Conservation (phyloP, 768 basidiomycete species). For the Suillus brevipes region DNA sequence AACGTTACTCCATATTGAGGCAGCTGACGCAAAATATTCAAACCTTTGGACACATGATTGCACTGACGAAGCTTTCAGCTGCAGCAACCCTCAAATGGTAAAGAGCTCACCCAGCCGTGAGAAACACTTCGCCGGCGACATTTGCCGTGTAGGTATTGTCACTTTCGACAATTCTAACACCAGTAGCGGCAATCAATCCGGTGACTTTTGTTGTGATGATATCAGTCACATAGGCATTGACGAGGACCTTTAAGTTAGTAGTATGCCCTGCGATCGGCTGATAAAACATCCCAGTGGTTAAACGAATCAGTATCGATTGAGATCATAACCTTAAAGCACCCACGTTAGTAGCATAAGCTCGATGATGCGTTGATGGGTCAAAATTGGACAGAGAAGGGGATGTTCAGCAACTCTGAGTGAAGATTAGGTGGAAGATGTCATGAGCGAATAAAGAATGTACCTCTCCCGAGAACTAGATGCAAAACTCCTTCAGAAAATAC, state of each 20-base stretch:
- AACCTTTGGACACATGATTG: slow-evolving; percentile 37
- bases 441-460: neutral
- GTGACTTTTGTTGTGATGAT: slow-evolving; percentile 18
- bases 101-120: slow-evolving; percentile 39
- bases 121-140: slow-evolving; percentile 51
- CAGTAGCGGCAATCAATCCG: slow-evolving; percentile 39
- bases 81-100: neutral
- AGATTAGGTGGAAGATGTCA: neutral
- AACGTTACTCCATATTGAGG: neutral
- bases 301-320: neutral
- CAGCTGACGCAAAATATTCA: neutral
- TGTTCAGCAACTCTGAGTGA: neutral
- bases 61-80: slow-evolving; percentile 17
- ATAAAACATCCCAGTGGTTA: slow-evolving; percentile 22
- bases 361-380: neutral
- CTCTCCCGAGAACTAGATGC: neutral
- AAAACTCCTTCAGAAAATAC: neutral
- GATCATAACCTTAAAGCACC: neutral
- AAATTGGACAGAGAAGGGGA: neutral
- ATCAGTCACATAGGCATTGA: slow-evolving; percentile 29
- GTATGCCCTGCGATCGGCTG: slow-evolving; percentile 22
- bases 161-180: slow-evolving; percentile 44
- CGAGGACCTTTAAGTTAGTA: slow-evolving; percentile 33
- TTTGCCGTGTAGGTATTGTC: slow-evolving; percentile 34
- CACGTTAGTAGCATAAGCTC: neutral